These are phyloP conservation scores for Blastobotrys ciferrii DNA, from an alignment of 1,139 yeast genomes.

Conservation along the genomic window DNA sequence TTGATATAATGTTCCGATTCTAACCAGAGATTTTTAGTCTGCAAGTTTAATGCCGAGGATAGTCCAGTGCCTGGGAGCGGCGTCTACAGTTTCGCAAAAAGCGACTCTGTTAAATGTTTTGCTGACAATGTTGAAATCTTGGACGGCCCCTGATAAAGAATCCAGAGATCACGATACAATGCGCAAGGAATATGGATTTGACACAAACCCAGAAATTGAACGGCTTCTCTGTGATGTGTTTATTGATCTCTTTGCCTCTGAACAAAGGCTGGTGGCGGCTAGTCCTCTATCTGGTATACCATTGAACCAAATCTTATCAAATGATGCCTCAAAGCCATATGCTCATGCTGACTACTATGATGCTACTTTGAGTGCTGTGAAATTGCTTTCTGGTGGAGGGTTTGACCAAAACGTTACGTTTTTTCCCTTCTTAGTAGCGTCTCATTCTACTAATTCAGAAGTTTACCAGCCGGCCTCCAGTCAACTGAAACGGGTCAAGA, in stretches of 20 bases:
- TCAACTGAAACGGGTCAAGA: constrained; percentile 48
- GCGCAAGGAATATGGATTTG: constrained; percentile 31
- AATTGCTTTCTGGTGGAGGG: constrained; percentile 39
- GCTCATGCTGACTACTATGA: constrained; percentile 3
- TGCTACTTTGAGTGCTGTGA: constrained; percentile 13
- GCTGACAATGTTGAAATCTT: constrained; percentile 50
- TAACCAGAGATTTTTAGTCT: too few species aligned
- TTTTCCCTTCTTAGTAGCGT: constrained; percentile 54
- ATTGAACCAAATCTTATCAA: constrained; percentile 2
- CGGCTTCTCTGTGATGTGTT: constrained; percentile 47
- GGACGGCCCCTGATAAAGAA: constrained; percentile 52
- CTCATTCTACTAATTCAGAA: constrained; percentile 56
- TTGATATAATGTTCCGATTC: too few species aligned
- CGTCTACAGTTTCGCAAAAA: constrained; percentile 35
- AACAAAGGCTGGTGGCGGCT: background rate
- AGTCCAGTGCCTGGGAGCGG: constrained; percentile 9
- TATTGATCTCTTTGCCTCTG: constrained; percentile 47
- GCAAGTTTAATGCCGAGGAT: constrained; percentile 4
- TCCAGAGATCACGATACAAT: constrained; percentile 44
- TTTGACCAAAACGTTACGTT: constrained; percentile 41
- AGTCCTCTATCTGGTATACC: background rate
- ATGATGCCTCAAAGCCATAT: constrained; percentile 5
- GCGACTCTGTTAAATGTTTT: constrained; percentile 64
- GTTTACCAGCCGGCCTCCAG: constrained; percentile 54
- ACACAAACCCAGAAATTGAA: constrained; percentile 40